A percentile compares a stretch with the other conserved stretches of the same genome.
phyloP scores from a whole-genome alignment of 805 yeast species.

The Wickerhamiella galacta region DNA sequence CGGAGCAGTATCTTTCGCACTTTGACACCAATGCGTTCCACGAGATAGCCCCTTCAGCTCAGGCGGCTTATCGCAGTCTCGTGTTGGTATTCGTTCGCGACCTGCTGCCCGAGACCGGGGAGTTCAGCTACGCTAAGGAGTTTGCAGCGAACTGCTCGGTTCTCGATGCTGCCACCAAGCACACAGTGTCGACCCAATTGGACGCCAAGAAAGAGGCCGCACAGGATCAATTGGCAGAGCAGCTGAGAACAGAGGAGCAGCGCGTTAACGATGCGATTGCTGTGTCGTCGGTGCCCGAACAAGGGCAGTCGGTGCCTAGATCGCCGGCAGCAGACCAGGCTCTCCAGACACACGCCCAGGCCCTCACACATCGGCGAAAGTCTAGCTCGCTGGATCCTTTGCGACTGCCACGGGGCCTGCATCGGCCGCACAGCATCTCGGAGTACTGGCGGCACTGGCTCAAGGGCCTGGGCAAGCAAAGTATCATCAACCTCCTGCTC shows the following conservation, averaged over 20 bases:
- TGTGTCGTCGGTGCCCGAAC: background rate
- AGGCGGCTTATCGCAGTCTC: background rate
- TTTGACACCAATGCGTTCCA: background rate
- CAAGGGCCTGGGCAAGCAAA: background rate
- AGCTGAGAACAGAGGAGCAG: background rate
- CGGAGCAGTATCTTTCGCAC: conserved; percentile 3
- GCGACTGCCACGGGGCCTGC: no score
- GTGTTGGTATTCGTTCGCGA: conserved; percentile 1
- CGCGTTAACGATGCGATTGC: conserved; percentile 2
- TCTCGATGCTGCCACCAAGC: background rate
- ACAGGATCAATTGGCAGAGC: background rate
- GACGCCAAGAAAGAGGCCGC: background rate
- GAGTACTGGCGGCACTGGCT: conserved; percentile 1
- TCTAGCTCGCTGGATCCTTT: background rate
- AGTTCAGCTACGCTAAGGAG: conserved; percentile 4
- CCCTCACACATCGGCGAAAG: no score
- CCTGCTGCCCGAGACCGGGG: conserved; percentile 2
- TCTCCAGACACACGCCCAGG: no score
- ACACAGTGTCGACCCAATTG: background rate
- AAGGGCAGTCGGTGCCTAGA: background rate
- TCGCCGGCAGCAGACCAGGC: no score
- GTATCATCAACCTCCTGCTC: conserved; percentile 1
- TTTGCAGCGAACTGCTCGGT: background rate
- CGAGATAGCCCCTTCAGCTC: background rate
- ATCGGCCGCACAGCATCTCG: background rate